Base-by-base conservation (phyloP, 495 filamentous ascomycete species). In the Venustampulla echinocandica region DNA sequence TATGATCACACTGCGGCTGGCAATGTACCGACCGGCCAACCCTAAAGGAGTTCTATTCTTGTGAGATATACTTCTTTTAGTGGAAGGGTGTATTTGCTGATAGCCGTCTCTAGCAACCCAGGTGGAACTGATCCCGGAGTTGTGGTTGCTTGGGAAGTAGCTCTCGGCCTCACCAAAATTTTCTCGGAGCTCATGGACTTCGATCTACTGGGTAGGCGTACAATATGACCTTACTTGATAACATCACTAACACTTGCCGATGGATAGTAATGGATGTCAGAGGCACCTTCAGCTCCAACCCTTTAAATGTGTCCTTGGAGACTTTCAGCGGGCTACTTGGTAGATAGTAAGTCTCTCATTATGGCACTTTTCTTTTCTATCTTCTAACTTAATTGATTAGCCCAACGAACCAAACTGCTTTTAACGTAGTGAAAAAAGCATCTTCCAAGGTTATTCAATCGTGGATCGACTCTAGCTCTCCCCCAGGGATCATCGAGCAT, bases 11-110 rank as follows among this genome's bases (percentile, higher is more conserved):
- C 21, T 42, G 10, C 20, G 39, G 11, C 39, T 42, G 2, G 39
- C 39, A 11, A 42, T 42, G 39, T 42, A 42, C 20, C 18, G 39
- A 5, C 39, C 39, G 10, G 21, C 10, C 13, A 10, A 25, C 10
- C 39, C 39, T 5, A 42, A 42, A 25, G 39, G 39, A 13, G 39
- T 25, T 24, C 10, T 42, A 11, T 42, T 42, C 39, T 42, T n/a
- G 39, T 42, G 13, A 23, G 39, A n/a, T 35, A 7, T 14, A 6
- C 18, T 7, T 10, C n/a, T 30, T 30, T 7, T 6, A 30, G 27
- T 7, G 27, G 27, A 30, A 30, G 27, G 4, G 18, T 7, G 4
- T 7, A 15, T 4, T 5, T 14, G 5, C 18, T 6, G n/a, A 10
- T 35, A 14, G n/a, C 4, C n/a, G 5, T 14, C 11, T 35, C 18